Conservation (phyloP, 192 early-diverging fungal genomes). For the Backusella parvicylindrica region DNA sequence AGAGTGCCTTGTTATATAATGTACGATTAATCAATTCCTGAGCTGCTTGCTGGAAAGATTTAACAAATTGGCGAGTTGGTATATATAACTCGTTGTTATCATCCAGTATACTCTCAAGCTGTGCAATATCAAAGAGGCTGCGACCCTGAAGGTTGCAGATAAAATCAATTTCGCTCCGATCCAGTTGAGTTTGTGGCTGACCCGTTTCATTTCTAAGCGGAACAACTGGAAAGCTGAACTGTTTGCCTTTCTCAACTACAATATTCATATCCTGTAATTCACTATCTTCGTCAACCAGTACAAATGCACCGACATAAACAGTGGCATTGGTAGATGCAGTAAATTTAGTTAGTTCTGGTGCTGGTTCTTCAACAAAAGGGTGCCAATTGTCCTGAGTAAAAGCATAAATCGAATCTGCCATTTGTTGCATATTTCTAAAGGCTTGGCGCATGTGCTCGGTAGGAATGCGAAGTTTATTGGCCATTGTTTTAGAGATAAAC, state of each 20-base stretch:
- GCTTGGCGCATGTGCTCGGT: conserved; percentile 24
- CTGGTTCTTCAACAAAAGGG: not conserved
- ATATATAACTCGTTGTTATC: not conserved
- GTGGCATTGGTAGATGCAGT: not conserved
- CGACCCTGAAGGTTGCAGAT: not conserved
- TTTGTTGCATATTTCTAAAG: conserved; percentile 29
- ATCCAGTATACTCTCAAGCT: not conserved
- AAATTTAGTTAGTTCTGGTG: not conserved
- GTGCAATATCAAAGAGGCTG: conserved; percentile 6
- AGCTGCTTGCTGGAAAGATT: not conserved
- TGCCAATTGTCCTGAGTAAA: not conserved
- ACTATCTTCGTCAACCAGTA: conserved; percentile 14
- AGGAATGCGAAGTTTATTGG: conserved; percentile 18
- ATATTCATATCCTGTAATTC: conserved; percentile 13
- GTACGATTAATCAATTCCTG: conserved; percentile 9
- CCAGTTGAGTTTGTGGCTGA: not conserved
- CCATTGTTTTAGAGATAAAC: conserved; percentile 34
- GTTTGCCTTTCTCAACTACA: conserved; percentile 7
- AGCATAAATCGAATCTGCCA: conserved; percentile 5
- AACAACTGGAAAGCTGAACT: conserved; percentile 20
- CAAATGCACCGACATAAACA: conserved; percentile 19
- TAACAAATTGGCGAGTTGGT: conserved; percentile 1
- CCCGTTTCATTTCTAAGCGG: conserved; percentile 9
- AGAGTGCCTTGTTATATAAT: conserved; percentile 5
- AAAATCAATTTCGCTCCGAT: not conserved